Percentiles rank a stretch among this genome's conserved stretches.
These are phyloP conservation scores for Barnettozyma pratensis DNA, from an alignment of 805 yeast genomes.

Conservation along the genomic window DNA sequence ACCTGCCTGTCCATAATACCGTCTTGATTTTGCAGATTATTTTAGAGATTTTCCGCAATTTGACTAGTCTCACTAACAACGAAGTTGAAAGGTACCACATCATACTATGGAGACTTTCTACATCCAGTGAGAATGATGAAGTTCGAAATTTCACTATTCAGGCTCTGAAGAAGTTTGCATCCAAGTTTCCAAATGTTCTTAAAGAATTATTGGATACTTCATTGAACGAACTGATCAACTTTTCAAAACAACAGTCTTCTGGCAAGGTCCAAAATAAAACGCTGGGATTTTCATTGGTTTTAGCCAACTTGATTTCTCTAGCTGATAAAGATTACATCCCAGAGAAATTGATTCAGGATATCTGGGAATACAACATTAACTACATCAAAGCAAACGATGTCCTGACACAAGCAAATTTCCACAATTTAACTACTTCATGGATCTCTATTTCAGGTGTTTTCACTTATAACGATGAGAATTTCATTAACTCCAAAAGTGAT, in stretches of 20 bases:
- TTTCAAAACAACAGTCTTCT: slow-evolving; percentile 24
- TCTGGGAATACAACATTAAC: slow-evolving; percentile 37
- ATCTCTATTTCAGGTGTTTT: slow-evolving; percentile 56
- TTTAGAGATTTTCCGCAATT: slow-evolving; percentile 26
- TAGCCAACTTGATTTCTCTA: slow-evolving; percentile 30
- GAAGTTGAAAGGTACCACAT: slow-evolving; percentile 24
- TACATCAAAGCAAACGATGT: slow-evolving; percentile 29
- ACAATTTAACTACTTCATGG: slow-evolving; percentile 50
- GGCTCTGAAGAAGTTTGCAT: slow-evolving; percentile 28
- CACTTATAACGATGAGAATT: slow-evolving; percentile 48
- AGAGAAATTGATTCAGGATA: slow-evolving; percentile 37
- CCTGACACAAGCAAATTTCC: slow-evolving; percentile 28
- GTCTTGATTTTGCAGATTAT: slow-evolving; percentile 20
- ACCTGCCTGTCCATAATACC: slow-evolving; percentile 2
- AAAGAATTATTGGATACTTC: slow-evolving; percentile 32
- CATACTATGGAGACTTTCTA: slow-evolving; percentile 32
- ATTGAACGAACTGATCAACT: slow-evolving; percentile 30
- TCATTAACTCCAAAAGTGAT: slow-evolving; percentile 48
- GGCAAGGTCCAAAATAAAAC: slow-evolving; percentile 26
- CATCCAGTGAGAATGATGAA: slow-evolving; percentile 33
- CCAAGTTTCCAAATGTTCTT: slow-evolving; percentile 31
- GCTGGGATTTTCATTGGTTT: slow-evolving; percentile 35
- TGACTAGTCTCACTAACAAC: slow-evolving; percentile 17
- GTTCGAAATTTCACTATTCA: slow-evolving; percentile 38
- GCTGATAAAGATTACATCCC: slow-evolving; percentile 40